Conservation (phyloP, 2,329 filamentous ascomycete species). For the Chaetothyriales sp. region DNA sequence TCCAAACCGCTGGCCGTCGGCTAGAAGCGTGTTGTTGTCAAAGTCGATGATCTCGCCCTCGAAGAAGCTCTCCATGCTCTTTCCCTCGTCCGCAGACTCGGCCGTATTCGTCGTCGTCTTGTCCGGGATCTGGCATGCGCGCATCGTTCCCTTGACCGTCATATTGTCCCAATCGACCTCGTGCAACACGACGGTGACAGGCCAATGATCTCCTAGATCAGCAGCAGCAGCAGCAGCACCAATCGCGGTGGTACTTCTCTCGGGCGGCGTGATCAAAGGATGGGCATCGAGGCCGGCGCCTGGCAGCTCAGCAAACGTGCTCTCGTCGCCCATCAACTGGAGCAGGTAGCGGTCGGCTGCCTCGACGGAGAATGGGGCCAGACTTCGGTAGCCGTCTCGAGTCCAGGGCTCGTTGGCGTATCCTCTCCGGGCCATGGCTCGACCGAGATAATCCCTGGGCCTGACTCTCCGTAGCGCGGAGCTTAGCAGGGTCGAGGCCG, state of each 20-base stretch:
- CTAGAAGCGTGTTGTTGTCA: conserved; percentile 27
- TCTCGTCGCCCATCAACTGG: conserved; percentile 9
- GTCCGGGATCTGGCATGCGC: conserved; percentile 50
- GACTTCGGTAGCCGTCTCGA: not conserved
- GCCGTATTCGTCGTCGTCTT: conserved; percentile 1
- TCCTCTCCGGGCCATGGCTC: conserved; percentile 4
- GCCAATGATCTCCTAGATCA: conserved; percentile 43
- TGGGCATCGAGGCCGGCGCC: conserved; percentile 22
- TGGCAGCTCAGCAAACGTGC: conserved; percentile 16
- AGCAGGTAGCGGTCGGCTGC: conserved; percentile 8
- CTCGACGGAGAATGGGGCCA: not conserved
- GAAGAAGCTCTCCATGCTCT: conserved; percentile 30
- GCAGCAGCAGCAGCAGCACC: conserved; percentile 19
- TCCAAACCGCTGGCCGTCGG: conserved; percentile 14
- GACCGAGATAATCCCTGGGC: conserved; percentile 6
- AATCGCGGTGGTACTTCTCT: too few relatives aligned
- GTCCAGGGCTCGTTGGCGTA: not conserved
- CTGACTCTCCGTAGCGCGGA: conserved; percentile 5
- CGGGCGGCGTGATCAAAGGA: conserved; percentile 3
- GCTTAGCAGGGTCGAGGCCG: not conserved
- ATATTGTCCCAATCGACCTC: conserved; percentile 44
- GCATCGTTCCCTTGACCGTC: conserved; percentile 53
- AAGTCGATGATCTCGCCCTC: conserved; percentile 58
- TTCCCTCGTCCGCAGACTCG: not conserved
- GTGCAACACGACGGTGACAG: conserved; percentile 51